Conservation (phyloP, 768 basidiomycete species). For the Xanthoconium stramineum region DNA sequence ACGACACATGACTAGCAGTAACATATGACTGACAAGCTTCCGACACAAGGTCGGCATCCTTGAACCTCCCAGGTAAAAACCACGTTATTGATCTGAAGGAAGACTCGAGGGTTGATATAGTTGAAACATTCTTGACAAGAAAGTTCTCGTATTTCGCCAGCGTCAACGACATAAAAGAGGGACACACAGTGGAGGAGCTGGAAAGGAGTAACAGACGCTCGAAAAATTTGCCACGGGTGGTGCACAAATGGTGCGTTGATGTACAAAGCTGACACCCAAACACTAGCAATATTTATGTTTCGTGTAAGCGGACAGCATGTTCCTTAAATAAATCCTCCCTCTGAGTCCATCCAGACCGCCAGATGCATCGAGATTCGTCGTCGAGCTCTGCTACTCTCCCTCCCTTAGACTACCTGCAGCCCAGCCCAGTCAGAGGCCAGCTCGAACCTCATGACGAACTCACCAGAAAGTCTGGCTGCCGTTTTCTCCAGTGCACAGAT, state of each 20-base stretch:
- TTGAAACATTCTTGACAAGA: conserved; percentile 78
- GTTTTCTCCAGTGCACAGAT: conserved; percentile 74
- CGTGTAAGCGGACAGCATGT: conserved; percentile 12
- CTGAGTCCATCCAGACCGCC: conserved; percentile 3
- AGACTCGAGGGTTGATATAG: conserved; percentile 86
- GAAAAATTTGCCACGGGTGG: conserved; percentile 6
- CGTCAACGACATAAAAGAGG: conserved; percentile 51
- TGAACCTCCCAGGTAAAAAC: conserved; percentile 95
- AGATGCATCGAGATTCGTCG: conserved; percentile 25
- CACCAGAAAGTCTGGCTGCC: conserved; percentile 55
- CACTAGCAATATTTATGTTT: conserved; percentile 1
- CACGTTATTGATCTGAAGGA: conserved; percentile 87
- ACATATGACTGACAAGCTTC: conserved; percentile 75
- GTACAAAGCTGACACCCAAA: conserved; percentile 30
- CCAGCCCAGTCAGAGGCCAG: conserved; percentile 71
- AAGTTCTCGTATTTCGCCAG: conserved; percentile 78
- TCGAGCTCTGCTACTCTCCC: conserved; percentile 22
- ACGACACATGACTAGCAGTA: conserved; percentile 7
- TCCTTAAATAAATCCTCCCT: conserved; percentile 5
- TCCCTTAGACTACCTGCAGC: conserved; percentile 53
- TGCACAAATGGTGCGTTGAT: conserved; percentile 1
- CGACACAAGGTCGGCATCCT: conserved; percentile 93
- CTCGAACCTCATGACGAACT: conserved; percentile 60
- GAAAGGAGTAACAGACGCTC: neutral
- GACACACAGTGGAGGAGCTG: neutral